Evolutionary conservation across 2,329 filamentous ascomycete species (phyloP).

Genomic region (Diaporthe citriasiana): DNA sequence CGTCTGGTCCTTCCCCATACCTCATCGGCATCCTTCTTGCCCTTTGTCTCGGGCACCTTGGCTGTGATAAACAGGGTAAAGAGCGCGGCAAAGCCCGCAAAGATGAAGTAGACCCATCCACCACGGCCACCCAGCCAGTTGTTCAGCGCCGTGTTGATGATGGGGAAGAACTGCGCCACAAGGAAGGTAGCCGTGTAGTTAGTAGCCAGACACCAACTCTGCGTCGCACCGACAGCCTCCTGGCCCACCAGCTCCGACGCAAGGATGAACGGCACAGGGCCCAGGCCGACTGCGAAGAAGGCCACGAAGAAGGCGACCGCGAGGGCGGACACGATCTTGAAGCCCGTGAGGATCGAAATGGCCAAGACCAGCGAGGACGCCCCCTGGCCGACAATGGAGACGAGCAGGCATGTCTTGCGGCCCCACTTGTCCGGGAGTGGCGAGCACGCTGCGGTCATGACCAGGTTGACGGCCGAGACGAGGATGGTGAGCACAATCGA

Average conservation of each 20-base stretch:
- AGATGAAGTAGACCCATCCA: slow-evolving; percentile 88
- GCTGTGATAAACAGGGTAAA: slow-evolving; percentile 80
- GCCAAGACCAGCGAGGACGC: slow-evolving; percentile 82
- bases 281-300: slow-evolving; percentile 90
- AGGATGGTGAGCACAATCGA: slow-evolving; percentile 88
- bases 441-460: slow-evolving; percentile 85
- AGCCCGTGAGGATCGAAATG: slow-evolving; percentile 80
- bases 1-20: slow-evolving; percentile 84
- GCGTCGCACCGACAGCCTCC: slow-evolving; percentile 91
- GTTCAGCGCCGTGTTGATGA: slow-evolving; percentile 83
- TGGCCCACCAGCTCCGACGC: slow-evolving; percentile 91
- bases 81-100: slow-evolving; percentile 78
- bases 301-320: slow-evolving; percentile 88
- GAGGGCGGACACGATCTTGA: slow-evolving; percentile 83
- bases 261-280: slow-evolving; percentile 94
- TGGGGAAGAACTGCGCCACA: slow-evolving; percentile 94
- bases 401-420: slow-evolving; percentile 85
- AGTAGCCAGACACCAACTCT: slow-evolving; percentile 87
- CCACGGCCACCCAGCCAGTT: slow-evolving; percentile 75
- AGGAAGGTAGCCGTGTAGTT: slow-evolving; percentile 94
- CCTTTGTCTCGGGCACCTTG: slow-evolving; percentile 89
- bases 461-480: slow-evolving; percentile 88
- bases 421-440: slow-evolving; percentile 90
- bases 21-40: slow-evolving; percentile 86
- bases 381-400: slow-evolving; percentile 89